Evolutionary conservation across 257 asterid genomes (phyloP).

Genomic region (Capsicum baccatum): DNA sequence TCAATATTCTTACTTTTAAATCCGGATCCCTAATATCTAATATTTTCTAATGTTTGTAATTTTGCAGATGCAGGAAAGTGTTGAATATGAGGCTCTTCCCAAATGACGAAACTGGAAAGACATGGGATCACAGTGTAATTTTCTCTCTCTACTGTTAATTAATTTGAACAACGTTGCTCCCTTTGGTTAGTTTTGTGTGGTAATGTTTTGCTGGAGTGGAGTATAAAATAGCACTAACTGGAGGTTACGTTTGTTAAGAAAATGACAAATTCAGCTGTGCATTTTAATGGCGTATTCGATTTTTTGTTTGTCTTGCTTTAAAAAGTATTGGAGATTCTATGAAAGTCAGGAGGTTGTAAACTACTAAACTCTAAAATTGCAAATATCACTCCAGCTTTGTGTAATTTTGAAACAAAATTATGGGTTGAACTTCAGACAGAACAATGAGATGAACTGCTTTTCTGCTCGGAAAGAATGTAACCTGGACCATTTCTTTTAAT

Average conservation of each 20-base stretch:
- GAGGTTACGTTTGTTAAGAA: slow-evolving; percentile 7
- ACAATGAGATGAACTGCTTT: not conserved
- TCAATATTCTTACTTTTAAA: not conserved
- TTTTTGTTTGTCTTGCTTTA: not conserved
- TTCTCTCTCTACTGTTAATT: slow-evolving; percentile 7
- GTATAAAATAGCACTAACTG: not conserved
- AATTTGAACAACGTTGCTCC: not conserved
- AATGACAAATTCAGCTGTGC: not conserved
- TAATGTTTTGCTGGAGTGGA: too few species aligned
- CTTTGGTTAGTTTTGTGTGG: too few species aligned
- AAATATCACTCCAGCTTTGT: not conserved
- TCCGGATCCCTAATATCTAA: not conserved
- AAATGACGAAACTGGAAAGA: slow-evolving; percentile 68
- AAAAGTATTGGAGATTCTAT: not conserved
- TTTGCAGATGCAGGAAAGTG: slow-evolving; percentile 91
- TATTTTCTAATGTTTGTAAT: not conserved
- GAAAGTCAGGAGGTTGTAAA: not conserved
- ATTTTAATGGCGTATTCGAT: not conserved
- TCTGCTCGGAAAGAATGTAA: slow-evolving; percentile 2
- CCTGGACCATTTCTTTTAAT: not conserved
- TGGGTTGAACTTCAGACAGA: not conserved
- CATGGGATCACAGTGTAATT: slow-evolving; percentile 87
- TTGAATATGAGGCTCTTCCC: slow-evolving; percentile 87
- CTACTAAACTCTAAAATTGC: not conserved
- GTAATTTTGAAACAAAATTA: not conserved